phyloP scores from a whole-genome alignment of 495 filamentous ascomycete genomes.

The Podospora bellae-mahoneyi region DNA sequence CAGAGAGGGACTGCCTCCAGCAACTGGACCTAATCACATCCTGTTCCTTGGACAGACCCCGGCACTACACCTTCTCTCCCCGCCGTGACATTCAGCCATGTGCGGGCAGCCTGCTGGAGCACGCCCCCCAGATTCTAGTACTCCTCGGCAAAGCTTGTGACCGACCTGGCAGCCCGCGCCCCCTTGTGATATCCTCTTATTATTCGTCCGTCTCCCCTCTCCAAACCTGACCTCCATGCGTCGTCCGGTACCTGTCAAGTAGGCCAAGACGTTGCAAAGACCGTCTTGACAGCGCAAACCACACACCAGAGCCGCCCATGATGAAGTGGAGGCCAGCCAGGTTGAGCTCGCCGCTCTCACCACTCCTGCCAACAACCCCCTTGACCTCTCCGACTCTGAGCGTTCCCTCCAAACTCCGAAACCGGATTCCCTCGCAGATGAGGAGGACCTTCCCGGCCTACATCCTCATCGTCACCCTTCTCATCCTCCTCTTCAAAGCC shows the following conservation, averaged over 20 bases:
- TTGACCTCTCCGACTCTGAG: constrained; percentile 12
- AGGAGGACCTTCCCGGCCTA: constrained; percentile 30
- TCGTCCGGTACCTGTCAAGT: too few relatives aligned
- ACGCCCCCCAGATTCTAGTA: not conserved
- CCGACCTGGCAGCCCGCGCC: not conserved
- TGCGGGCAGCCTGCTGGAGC: not conserved
- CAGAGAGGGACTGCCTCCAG: not conserved
- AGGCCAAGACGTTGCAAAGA: not conserved
- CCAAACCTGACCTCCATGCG: too few relatives aligned
- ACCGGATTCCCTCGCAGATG: constrained; percentile 34
- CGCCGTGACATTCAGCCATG: not conserved
- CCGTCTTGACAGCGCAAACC: not conserved
- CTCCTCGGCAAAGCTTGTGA: not conserved
- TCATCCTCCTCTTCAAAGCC: constrained; percentile 39
- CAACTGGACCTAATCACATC: not conserved
- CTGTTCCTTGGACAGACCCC: not conserved
- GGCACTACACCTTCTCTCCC: not conserved
- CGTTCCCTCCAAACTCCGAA: constrained; percentile 27
- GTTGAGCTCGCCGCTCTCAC: constrained; percentile 26
- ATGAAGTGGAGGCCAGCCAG: constrained; percentile 19
- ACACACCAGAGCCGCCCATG: not conserved
- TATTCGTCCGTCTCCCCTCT: not conserved
- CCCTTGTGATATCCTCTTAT: not conserved
- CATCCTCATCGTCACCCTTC: constrained; percentile 25
- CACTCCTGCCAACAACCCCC: constrained; percentile 27